A percentile compares a stretch with the other conserved stretches of the same genome.
These are phyloP conservation scores for Coprinopsis sp. DNA, from an alignment of 768 basidiomycete genomes.

Conservation along the genomic window DNA sequence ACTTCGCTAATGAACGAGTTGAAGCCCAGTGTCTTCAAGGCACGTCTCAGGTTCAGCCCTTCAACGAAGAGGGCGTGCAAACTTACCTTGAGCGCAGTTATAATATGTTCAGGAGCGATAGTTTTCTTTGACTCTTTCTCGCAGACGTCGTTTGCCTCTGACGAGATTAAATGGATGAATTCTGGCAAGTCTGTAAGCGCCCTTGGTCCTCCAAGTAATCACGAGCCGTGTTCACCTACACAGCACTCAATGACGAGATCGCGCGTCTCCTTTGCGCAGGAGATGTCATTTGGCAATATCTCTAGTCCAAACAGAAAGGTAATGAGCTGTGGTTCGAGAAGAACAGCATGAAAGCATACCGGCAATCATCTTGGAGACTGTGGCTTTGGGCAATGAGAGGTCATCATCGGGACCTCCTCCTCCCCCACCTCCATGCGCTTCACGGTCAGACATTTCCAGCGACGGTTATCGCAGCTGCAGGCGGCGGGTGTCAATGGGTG, in stretches of 20 bases:
- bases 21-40: slow-evolving; percentile 78
- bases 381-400: slow-evolving; percentile 92
- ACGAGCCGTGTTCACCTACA: slow-evolving; percentile 75
- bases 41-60: slow-evolving; percentile 5
- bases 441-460: slow-evolving; percentile 80
- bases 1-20: slow-evolving; percentile 88
- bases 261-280: slow-evolving; percentile 93
- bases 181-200: slow-evolving; percentile 47
- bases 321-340: neutral
- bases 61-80: neutral
- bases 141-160: slow-evolving; percentile 96
- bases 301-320: slow-evolving; percentile 46
- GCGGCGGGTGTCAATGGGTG: too few species aligned
- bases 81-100: slow-evolving; percentile 80
- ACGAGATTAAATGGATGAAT: slow-evolving; percentile 96
- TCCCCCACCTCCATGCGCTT: slow-evolving; percentile 63
- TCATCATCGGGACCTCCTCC: slow-evolving; percentile 90
- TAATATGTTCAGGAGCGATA: slow-evolving; percentile 96
- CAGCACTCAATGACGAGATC: slow-evolving; percentile 98
- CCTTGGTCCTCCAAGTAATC: neutral
- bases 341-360: slow-evolving; percentile 43
- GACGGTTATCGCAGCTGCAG: slow-evolving; percentile 1
- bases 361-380: slow-evolving; percentile 93
- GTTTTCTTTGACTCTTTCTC: slow-evolving; percentile 99
- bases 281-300: slow-evolving; percentile 79